Evolutionary conservation across 164 flowering plant species (phyloP).

Genomic region (Dillenia turbinata): DNA sequence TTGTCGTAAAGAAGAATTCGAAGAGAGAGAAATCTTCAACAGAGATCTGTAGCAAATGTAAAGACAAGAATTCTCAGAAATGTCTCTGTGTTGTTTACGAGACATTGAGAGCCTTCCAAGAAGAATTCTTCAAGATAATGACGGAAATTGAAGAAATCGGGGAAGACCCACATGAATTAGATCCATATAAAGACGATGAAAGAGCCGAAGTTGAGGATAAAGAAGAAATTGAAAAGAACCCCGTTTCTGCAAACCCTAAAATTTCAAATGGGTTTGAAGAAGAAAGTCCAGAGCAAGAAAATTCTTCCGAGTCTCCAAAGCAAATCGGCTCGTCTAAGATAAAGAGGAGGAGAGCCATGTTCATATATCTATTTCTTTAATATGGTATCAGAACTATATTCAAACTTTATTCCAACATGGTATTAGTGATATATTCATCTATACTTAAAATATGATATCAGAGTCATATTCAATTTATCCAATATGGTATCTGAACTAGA

Average conservation of each 20-base stretch:
- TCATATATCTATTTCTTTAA: no score
- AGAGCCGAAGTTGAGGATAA: constrained; percentile 18
- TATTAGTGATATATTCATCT: no score
- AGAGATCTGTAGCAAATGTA: constrained; percentile 50
- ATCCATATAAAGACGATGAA: background rate
- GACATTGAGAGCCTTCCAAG: constrained; percentile 76
- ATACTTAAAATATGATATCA: no score
- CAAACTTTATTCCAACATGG: no score
- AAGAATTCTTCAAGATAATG: constrained; percentile 57
- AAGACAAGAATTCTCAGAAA: constrained; percentile 37
- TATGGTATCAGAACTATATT: no score
- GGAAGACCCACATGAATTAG: constrained; percentile 8
- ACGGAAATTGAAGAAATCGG: background rate
- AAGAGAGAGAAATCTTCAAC: constrained; percentile 10
- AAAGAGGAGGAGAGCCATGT: constrained; percentile 50
- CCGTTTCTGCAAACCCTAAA: constrained; percentile 6
- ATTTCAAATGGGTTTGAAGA: constrained; percentile 13
- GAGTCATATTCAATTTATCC: no score
- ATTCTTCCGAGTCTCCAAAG: background rate
- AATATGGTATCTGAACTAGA: no score
- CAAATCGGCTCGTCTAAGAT: constrained; percentile 30
- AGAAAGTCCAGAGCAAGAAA: constrained; percentile 13
- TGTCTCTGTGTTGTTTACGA: constrained; percentile 78
- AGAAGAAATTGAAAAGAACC: constrained; percentile 8
- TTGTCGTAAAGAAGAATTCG: constrained; percentile 70